These are phyloP conservation scores for Boletus sp. DNA, from an alignment of 768 basidiomycete genomes.

Conservation along the genomic window DNA sequence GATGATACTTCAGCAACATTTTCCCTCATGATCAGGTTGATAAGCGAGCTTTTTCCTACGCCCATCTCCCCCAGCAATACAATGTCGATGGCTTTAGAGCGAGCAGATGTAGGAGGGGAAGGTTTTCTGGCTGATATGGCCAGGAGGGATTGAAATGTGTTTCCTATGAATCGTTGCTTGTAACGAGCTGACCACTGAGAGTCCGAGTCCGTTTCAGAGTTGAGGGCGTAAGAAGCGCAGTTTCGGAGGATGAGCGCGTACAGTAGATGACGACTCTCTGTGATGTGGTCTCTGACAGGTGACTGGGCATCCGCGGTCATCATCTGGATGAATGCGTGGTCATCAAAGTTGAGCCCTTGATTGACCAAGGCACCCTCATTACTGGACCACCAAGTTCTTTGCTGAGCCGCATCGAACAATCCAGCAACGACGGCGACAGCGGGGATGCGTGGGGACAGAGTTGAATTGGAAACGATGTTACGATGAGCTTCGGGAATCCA, in stretches of 20 bases:
- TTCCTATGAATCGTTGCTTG: slow-evolving; percentile 7
- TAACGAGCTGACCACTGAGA: slow-evolving; percentile 1
- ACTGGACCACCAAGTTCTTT: slow-evolving; percentile 21
- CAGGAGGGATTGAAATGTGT: slow-evolving; percentile 15
- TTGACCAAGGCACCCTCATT: slow-evolving; percentile 2
- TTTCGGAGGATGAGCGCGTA: slow-evolving; percentile 14
- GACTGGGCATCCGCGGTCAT: neutral
- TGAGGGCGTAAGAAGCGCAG: neutral
- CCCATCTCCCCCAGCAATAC: slow-evolving; percentile 35
- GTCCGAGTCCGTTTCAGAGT: neutral
- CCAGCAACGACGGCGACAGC: slow-evolving; percentile 20
- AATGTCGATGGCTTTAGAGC: slow-evolving; percentile 23
- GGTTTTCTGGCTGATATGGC: slow-evolving; percentile 1
- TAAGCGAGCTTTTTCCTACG: slow-evolving; percentile 40
- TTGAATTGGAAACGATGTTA: slow-evolving; percentile 2
- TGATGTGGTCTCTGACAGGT: slow-evolving; percentile 1
- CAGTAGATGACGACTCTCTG: slow-evolving; percentile 12
- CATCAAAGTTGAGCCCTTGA: slow-evolving; percentile 15
- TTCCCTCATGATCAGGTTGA: slow-evolving; percentile 36
- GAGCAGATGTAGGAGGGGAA: neutral
- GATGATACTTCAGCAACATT: slow-evolving; percentile 31
- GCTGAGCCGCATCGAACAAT: neutral
- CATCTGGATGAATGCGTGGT: slow-evolving; percentile 14
- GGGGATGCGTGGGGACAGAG: slow-evolving; percentile 1
- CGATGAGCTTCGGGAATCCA: slow-evolving; percentile 15